Evolutionary conservation across 352 stramenopile genomes (phyloP).

Genomic region (Elongisporangium undulatum): DNA sequence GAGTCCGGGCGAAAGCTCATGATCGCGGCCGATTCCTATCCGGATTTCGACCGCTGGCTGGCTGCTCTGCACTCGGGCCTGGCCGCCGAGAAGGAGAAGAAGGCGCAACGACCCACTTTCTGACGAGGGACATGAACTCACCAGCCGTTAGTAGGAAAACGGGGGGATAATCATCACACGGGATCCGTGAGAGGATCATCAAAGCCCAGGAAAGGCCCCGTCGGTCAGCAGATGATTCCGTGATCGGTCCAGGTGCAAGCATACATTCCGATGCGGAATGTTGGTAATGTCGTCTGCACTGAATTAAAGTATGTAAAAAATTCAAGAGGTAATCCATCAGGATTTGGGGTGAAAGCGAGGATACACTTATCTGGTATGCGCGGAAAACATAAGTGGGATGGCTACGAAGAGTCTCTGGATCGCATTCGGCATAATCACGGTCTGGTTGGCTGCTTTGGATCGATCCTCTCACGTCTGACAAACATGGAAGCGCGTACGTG

Average conservation of each 20-base stretch:
- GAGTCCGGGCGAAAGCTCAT: slow-evolving; percentile 69
- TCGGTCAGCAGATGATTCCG: not conserved
- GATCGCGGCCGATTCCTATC: slow-evolving; percentile 61
- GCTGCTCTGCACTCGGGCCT: slow-evolving; percentile 53
- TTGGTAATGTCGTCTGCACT: not conserved
- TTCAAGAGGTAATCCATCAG: not conserved
- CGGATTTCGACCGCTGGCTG: slow-evolving; percentile 68
- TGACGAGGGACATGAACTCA: not conserved
- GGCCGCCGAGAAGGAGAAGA: slow-evolving; percentile 33
- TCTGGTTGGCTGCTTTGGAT: not conserved
- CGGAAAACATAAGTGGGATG: not conserved
- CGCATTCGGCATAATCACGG: not conserved
- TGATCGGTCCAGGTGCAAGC: not conserved
- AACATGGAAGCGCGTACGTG: not conserved
- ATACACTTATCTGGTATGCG: not conserved
- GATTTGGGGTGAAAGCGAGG: not conserved
- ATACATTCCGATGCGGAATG: not conserved
- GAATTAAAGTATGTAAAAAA: not conserved
- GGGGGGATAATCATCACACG: not conserved
- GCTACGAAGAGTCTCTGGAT: not conserved
- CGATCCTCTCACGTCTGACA: not conserved
- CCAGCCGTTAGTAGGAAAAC: too few species aligned
- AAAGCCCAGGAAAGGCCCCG: not conserved
- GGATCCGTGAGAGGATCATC: not conserved
- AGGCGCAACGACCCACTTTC: slow-evolving; percentile 4